These are phyloP conservation scores for Fusarium acutatum DNA, from an alignment of 2,329 filamentous ascomycete species.

Conservation along the genomic window DNA sequence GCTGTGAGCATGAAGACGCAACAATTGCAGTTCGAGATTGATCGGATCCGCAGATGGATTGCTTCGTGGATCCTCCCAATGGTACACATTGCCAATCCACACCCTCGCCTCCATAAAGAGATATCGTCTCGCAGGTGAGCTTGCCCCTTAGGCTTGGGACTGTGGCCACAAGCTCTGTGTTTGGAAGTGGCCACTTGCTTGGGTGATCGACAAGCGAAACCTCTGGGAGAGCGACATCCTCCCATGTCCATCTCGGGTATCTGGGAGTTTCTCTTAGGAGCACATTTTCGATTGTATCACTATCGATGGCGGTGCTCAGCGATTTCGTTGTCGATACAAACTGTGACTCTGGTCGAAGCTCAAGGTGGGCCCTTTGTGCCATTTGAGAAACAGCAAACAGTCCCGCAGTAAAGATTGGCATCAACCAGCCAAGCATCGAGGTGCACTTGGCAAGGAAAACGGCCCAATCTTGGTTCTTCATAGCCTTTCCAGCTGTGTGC, in stretches of 20 bases:
- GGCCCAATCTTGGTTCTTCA: conserved; percentile 38
- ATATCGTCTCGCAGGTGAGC: conserved; percentile 36
- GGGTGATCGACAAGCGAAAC: conserved; percentile 27
- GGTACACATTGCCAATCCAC: conserved; percentile 30
- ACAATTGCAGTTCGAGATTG: conserved; percentile 32
- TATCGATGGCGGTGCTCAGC: conserved; percentile 15
- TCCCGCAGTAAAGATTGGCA: conserved; percentile 43
- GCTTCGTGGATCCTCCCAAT: conserved; percentile 22
- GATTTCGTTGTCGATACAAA: conserved; percentile 37
- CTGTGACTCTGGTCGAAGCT: conserved; percentile 32
- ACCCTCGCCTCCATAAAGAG: conserved; percentile 20
- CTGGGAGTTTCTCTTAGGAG: conserved; percentile 32
- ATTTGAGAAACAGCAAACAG: conserved; percentile 38
- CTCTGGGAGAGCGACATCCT: conserved; percentile 37
- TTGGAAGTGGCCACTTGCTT: conserved; percentile 34
- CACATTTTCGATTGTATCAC: conserved; percentile 25
- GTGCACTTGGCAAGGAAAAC: conserved; percentile 41
- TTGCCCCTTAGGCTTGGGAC: conserved; percentile 28
- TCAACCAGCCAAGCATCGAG: conserved; percentile 41
- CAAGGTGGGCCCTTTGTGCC: conserved; percentile 24
- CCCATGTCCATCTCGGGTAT: conserved; percentile 41
- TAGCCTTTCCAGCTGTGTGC: conserved; percentile 35
- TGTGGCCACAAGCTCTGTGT: conserved; percentile 32
- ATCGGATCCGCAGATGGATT: conserved; percentile 24
- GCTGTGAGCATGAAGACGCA: conserved; percentile 35